Conservation (phyloP, 1,284 basidiomycete species). For the Neolentinus lepideus region DNA sequence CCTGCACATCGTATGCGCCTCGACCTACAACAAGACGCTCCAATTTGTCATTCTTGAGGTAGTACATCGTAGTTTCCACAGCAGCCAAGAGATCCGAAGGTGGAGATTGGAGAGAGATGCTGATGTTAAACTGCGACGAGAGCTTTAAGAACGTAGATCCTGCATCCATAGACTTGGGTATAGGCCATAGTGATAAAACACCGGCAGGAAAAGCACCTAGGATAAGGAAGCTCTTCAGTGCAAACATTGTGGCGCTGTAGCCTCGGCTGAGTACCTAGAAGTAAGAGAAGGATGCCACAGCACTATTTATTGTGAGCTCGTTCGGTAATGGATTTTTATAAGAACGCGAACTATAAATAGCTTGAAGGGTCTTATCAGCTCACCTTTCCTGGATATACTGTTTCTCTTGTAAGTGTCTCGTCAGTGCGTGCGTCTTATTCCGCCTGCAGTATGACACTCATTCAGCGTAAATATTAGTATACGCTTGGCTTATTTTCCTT, state of each 20-base stretch:
- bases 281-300: not conserved
- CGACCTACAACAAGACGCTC: constrained; percentile 42
- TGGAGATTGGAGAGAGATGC: constrained; percentile 20
- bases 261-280: not conserved
- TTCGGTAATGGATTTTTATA: not conserved
- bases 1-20: constrained; percentile 23
- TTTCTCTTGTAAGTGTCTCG: too few species aligned
- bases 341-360: not conserved
- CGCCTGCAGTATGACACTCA: too few species aligned
- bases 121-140: constrained; percentile 37
- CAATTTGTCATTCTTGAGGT: constrained; percentile 36
- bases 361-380: not conserved
- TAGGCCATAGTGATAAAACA: constrained; percentile 48
- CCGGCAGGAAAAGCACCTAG: not conserved
- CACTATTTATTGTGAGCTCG: not conserved
- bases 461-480: too few species aligned
- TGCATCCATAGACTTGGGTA: constrained; percentile 41
- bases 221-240: not conserved
- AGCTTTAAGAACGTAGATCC: constrained; percentile 48
- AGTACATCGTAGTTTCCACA: constrained; percentile 28
- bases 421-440: too few species aligned
- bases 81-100: constrained; percentile 42
- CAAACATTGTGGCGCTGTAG: not conserved
- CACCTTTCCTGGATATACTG: too few species aligned
- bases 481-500: too few species aligned